Evolutionary conservation across 2,329 filamentous ascomycete genomes (phyloP).

Genomic region (Hirsutella rhossiliensis): DNA sequence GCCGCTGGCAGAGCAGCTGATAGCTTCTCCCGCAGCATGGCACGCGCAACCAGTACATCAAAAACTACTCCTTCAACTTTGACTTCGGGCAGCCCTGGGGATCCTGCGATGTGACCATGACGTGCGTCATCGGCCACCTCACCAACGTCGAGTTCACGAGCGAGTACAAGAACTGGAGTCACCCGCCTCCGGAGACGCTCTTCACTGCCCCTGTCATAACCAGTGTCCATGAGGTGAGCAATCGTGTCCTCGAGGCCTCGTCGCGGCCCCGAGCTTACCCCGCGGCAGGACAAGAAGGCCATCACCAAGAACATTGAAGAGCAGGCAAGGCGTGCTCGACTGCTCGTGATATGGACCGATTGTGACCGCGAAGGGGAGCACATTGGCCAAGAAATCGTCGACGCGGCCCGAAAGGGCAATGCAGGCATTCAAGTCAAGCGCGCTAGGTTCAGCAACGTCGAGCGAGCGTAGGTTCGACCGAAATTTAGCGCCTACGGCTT

Average conservation of each 20-base stretch:
- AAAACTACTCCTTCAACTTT: constrained; percentile 90
- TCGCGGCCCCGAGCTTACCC: constrained; percentile 4
- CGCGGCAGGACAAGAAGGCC: constrained; percentile 56
- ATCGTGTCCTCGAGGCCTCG: background rate
- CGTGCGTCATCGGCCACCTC: constrained; percentile 81
- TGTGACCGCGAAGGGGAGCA: constrained; percentile 96
- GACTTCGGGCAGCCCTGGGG: constrained; percentile 76
- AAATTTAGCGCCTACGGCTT: constrained; percentile 1
- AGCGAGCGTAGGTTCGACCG: constrained; percentile 54
- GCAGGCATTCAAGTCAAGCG: constrained; percentile 64
- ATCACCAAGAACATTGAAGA: constrained; percentile 78
- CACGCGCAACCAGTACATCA: constrained; percentile 66
- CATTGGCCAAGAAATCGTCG: constrained; percentile 83
- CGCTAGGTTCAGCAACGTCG: constrained; percentile 91
- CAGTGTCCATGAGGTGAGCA: constrained; percentile 50
- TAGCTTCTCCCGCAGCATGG: constrained; percentile 37
- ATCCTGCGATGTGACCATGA: constrained; percentile 79
- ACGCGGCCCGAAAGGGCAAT: constrained; percentile 67
- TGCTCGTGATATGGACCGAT: constrained; percentile 95
- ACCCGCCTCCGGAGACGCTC: constrained; percentile 64
- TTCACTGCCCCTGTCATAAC: constrained; percentile 71
- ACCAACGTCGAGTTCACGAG: constrained; percentile 65
- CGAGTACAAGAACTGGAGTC: constrained; percentile 67
- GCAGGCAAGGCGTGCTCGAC: constrained; percentile 60
- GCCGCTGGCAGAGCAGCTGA: constrained; percentile 9